These are phyloP conservation scores for Pseudocercospora cruenta DNA, from an alignment of 2,329 filamentous ascomycete genomes.

Conservation along the genomic window DNA sequence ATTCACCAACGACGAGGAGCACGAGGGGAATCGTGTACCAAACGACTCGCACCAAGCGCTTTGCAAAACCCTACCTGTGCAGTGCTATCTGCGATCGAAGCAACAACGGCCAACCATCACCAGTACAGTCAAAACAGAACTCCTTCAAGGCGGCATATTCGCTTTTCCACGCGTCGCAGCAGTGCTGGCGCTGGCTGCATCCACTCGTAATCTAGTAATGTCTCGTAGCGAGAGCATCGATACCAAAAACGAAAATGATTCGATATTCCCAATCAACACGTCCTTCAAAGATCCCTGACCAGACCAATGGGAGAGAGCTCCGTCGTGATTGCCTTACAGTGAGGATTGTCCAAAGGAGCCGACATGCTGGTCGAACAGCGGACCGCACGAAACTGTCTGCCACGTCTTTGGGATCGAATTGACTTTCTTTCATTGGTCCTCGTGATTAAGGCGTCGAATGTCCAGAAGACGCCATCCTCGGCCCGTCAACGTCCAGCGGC, in stretches of 20 bases:
- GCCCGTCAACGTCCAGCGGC: not conserved
- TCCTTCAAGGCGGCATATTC: not conserved
- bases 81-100: not conserved
- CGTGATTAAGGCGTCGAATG: not conserved
- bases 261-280: not conserved
- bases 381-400: not conserved
- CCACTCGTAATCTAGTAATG: constrained; percentile 19
- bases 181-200: constrained; percentile 23
- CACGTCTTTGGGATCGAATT: not conserved
- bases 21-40: not conserved
- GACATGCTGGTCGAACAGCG: not conserved
- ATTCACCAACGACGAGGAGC: not conserved
- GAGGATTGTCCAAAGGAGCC: not conserved
- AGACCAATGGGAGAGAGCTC: not conserved
- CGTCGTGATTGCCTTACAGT: not conserved
- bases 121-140: not conserved
- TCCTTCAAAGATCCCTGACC: not conserved
- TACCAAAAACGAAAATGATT: constrained; percentile 1
- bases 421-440: not conserved
- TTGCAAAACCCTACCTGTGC: not conserved
- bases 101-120: constrained; percentile 7
- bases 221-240: constrained; percentile 13
- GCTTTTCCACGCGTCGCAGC: constrained; percentile 4
- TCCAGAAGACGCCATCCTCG: constrained; percentile 2
- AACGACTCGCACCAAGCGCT: not conserved